Percentiles rank a stretch among this genome's conserved stretches.
Evolutionary conservation across 805 yeast genomes (phyloP).

Genomic region (Zygotorulaspora sp.): DNA sequence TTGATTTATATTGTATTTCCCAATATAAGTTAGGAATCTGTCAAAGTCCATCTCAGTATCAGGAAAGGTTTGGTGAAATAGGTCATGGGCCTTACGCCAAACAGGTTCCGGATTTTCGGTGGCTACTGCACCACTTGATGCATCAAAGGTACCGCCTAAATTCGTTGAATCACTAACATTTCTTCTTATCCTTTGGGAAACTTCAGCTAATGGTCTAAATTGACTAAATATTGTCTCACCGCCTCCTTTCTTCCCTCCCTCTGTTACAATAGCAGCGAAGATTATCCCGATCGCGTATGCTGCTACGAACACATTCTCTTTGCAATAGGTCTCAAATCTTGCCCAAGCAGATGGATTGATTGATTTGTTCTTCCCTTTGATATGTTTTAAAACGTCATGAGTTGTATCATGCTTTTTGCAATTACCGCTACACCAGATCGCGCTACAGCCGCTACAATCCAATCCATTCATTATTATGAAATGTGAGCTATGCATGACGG

Average conservation of each 20-base stretch:
- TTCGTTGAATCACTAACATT: constrained; percentile 52
- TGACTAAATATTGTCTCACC: constrained; percentile 40
- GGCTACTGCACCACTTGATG: constrained; percentile 44
- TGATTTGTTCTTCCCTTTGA: constrained; percentile 31
- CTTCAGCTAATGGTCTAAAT: constrained; percentile 60
- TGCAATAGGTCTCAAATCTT: constrained; percentile 55
- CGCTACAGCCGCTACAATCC: constrained; percentile 60
- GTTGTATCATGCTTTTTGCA: constrained; percentile 54
- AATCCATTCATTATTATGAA: constrained; percentile 42
- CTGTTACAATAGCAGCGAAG: constrained; percentile 40
- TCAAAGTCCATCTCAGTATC: constrained; percentile 41
- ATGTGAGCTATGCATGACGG: constrained; percentile 36
- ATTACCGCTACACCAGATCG: constrained; percentile 62
- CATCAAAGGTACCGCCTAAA: constrained; percentile 41
- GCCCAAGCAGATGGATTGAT: constrained; percentile 49
- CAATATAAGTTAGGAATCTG: constrained; percentile 57
- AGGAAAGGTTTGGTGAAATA: constrained; percentile 48
- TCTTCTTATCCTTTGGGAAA: constrained; percentile 62
- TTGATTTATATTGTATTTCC: constrained; percentile 72
- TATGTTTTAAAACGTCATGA: constrained; percentile 58
- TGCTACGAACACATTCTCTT: constrained; percentile 62
- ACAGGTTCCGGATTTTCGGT: constrained; percentile 28
- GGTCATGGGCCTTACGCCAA: constrained; percentile 55
- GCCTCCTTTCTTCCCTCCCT: constrained; percentile 37
- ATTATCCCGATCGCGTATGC: constrained; percentile 60